phyloP scores from a whole-genome alignment of 139 green algal genomes.

The Chara braunii region DNA sequence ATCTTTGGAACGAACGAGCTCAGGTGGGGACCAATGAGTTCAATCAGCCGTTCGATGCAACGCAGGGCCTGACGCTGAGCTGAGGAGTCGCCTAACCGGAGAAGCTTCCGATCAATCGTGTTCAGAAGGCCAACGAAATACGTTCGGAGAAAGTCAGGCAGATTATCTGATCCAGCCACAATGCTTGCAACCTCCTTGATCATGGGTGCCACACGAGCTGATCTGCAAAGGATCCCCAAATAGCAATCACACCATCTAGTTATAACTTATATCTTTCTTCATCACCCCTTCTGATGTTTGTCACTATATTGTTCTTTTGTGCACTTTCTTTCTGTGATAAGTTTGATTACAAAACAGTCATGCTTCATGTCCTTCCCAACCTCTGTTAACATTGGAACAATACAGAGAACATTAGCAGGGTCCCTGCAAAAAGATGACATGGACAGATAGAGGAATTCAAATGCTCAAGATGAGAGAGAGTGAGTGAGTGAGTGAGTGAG shows the following conservation, averaged over 20 bases:
- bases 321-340: no score
- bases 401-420: no score
- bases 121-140: constrained; percentile 30
- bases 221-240: constrained; percentile 3
- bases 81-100: not conserved
- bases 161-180: constrained; percentile 9
- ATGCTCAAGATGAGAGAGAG: no score
- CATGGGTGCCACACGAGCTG: constrained; percentile 14
- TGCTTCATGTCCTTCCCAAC: no score
- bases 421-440: no score
- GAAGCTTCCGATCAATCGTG: constrained; percentile 8
- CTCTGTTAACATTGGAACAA: no score
- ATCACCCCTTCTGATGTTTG: not conserved
- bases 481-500: no score
- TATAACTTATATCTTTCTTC: not conserved
- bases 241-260: not conserved
- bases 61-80: constrained; percentile 9
- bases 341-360: no score
- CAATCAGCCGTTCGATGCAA: constrained; percentile 19
- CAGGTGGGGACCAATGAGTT: constrained; percentile 17
- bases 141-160: constrained; percentile 21
- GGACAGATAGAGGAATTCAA: no score
- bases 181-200: constrained; percentile 20
- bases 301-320: no score
- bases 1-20: constrained; percentile 33